Evolutionary conservation across 768 basidiomycete species (phyloP).

Genomic region (Lactarius sanguifluus): DNA sequence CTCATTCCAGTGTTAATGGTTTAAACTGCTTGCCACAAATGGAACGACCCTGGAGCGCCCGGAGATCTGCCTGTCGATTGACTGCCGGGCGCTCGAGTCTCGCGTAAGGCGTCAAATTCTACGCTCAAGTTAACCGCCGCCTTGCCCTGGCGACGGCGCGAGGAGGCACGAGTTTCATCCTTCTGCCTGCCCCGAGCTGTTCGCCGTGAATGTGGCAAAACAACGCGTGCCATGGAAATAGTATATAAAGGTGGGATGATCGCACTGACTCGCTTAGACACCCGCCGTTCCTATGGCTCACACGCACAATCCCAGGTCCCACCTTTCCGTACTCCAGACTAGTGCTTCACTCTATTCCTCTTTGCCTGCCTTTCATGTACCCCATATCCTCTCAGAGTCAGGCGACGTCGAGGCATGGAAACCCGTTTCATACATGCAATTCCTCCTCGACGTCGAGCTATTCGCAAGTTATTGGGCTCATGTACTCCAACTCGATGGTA

Average conservation of each 20-base stretch:
- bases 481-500: slow-evolving; percentile 45
- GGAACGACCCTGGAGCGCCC: slow-evolving; percentile 26
- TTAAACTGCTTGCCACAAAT: slow-evolving; percentile 25
- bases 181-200: slow-evolving; percentile 25
- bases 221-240: slow-evolving; percentile 15
- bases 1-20: slow-evolving; percentile 25
- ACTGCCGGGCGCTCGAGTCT: slow-evolving; percentile 20
- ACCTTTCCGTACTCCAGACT: slow-evolving; percentile 62
- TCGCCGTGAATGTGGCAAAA: slow-evolving; percentile 24
- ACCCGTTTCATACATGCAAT: slow-evolving; percentile 62
- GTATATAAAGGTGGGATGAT: slow-evolving; percentile 27
- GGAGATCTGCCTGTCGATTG: slow-evolving; percentile 27
- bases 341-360: slow-evolving; percentile 51
- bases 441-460: slow-evolving; percentile 61
- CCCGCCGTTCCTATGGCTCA: slow-evolving; percentile 21
- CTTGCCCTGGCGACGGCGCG: slow-evolving; percentile 30
- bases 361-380: slow-evolving; percentile 59
- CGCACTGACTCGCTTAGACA: slow-evolving; percentile 4
- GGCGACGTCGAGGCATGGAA: slow-evolving; percentile 53
- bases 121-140: slow-evolving; percentile 22
- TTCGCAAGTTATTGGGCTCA: slow-evolving; percentile 65
- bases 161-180: slow-evolving; percentile 29
- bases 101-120: slow-evolving; percentile 26
- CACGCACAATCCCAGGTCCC: slow-evolving; percentile 38
- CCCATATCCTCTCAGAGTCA: slow-evolving; percentile 45